A percentile compares a stretch with the other conserved stretches of the same genome.
Evolutionary conservation across 768 basidiomycete species (phyloP).

Genomic region (Daedaleopsis nitida): DNA sequence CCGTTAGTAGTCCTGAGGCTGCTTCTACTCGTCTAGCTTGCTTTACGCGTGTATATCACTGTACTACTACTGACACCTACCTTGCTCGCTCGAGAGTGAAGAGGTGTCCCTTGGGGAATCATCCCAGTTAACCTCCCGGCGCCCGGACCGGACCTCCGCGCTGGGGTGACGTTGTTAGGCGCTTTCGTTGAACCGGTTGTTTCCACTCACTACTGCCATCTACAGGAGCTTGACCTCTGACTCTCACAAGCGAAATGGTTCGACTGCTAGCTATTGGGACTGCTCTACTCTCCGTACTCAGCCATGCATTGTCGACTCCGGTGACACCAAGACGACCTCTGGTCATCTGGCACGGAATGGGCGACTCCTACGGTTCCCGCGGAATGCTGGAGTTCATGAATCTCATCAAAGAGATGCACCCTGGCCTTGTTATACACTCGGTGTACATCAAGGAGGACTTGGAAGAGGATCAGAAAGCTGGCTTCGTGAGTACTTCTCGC

Average conservation of each 20-base stretch:
- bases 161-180: no score
- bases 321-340: conserved; percentile 44
- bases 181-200: no score
- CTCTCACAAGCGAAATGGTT: neutral
- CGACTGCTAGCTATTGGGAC: neutral
- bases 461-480: conserved; percentile 66
- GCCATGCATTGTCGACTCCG: conserved; percentile 1
- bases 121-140: no score
- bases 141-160: no score
- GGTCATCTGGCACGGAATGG: conserved; percentile 78
- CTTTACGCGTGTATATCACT: no score
- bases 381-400: conserved; percentile 71
- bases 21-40: neutral
- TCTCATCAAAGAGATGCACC: conserved; percentile 62
- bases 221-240: neutral
- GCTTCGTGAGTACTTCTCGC: conserved; percentile 57
- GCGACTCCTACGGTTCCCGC: conserved; percentile 74
- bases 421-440: conserved; percentile 77
- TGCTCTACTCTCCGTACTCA: neutral
- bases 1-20: no score
- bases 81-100: no score
- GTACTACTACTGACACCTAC: no score
- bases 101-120: no score
- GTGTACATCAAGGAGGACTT: conserved; percentile 65
- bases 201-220: no score